Evolutionary conservation across 768 basidiomycete species (phyloP), one percentile per base, ranked within the genome.

Genomic region (Astraeus odoratus): DNA sequence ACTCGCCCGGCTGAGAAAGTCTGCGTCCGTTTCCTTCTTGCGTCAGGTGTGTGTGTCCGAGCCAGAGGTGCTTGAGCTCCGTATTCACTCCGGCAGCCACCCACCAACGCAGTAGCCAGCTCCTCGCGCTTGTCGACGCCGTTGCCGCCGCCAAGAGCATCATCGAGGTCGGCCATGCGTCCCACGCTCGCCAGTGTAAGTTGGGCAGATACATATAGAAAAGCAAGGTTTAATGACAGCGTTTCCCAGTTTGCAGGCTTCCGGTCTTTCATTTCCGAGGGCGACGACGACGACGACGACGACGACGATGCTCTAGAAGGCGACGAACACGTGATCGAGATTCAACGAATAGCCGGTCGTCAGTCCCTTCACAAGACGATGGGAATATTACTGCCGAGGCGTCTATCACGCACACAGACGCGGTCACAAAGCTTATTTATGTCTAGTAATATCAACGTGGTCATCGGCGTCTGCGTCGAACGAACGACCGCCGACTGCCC

Each of bases 21-120:
- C 75, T 42, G 68, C 83, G 29, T 80, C 78, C 1, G 69, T 83
- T 34, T 77, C 77, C 43, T 69, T 76, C 15, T 77, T 81, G 51
- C 80, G 81, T 22, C 74, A 80, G 71, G 79, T 81, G 39, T 47
- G 67, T 47, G 16, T 41, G 36, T 20, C 19, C 20, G 30, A 26
- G 22, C 41, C 46, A 7, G 22, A 16, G 20, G 12, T 3, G 13
- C 8, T 10, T 27, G 18, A 41, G 9, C 13, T 30, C 22, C 16
- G 30, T 51, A 47, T 51, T 44, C 48, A 25, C 31, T 20, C 37
- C n/a, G 47, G 19, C 25, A 58, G 55, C 49, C 49, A 43, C 47
- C 44, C 20, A 54, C 51, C 33, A 47, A 57, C 52, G 49, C 51
- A 34, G 53, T 46, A n/a, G 56, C 57, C 8, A 55, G 59, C 25